These are phyloP conservation scores for Irpex sp. DNA, from an alignment of 1,284 basidiomycete genomes.

Conservation along the genomic window DNA sequence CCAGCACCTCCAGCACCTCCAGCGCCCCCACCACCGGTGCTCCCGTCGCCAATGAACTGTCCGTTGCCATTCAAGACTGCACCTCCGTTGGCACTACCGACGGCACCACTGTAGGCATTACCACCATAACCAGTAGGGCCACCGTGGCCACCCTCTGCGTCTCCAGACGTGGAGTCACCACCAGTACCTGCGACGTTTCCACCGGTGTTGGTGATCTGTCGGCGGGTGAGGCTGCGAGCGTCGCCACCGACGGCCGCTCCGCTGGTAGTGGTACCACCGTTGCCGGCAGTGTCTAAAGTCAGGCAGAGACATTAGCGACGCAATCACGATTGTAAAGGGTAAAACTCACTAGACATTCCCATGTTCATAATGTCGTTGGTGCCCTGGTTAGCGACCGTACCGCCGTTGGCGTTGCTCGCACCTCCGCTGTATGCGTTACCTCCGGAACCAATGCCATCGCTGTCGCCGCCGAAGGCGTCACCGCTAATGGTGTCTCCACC, in stretches of 20 bases:
- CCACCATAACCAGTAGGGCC: constrained; percentile 15
- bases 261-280: constrained; percentile 17
- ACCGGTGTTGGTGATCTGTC: constrained; percentile 14
- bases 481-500: constrained; percentile 13
- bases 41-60: neutral
- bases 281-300: constrained; percentile 15
- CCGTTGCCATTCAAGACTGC: constrained; percentile 16
- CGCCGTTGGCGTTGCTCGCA: constrained; percentile 16
- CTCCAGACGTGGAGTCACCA: constrained; percentile 19
- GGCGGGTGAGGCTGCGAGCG: constrained; percentile 2
- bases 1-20: constrained; percentile 1
- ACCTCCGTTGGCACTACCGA: constrained; percentile 20
- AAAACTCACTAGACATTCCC: constrained; percentile 10
- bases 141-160: constrained; percentile 17
- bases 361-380: constrained; percentile 14
- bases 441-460: constrained; percentile 12
- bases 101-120: constrained; percentile 20
- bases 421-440: constrained; percentile 18
- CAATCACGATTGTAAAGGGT: neutral
- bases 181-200: constrained; percentile 14
- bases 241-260: constrained; percentile 17
- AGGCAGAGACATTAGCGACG: neutral
- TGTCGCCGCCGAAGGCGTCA: constrained; percentile 14
- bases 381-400: constrained; percentile 13
- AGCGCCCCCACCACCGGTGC: neutral